These are phyloP conservation scores for Quercus wislizeni DNA, from an alignment of 306 rosid genomes.

Conservation along the genomic window DNA sequence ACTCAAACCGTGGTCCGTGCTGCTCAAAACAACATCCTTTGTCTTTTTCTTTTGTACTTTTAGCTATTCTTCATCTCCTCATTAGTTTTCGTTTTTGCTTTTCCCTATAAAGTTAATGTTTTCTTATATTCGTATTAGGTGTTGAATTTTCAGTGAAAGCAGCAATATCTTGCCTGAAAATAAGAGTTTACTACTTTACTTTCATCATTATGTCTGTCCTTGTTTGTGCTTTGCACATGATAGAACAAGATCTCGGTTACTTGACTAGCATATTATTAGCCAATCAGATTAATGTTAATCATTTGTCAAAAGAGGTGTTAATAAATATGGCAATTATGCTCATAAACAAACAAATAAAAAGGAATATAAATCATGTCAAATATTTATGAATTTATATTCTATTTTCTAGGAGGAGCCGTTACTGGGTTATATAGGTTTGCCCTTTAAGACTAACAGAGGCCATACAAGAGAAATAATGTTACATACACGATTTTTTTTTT, in stretches of 20 bases:
- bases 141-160: conserved; percentile 14
- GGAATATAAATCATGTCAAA: too few relatives aligned
- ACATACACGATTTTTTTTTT: too few relatives aligned
- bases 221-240: not conserved
- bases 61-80: not conserved
- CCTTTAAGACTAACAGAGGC: too few relatives aligned
- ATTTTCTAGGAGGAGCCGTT: too few relatives aligned
- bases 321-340: not conserved
- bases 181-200: conserved; percentile 12
- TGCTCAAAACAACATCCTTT: not conserved
- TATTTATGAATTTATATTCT: too few relatives aligned
- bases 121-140: not conserved
- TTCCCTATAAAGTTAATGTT: not conserved
- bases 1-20: not conserved
- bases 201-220: conserved; percentile 23
- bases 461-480: too few relatives aligned
- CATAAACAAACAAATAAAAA: too few relatives aligned
- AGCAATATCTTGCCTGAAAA: conserved; percentile 12
- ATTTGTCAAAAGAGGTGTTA: conserved; percentile 8
- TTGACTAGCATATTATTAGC: not conserved
- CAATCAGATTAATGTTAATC: not conserved
- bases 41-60: not conserved
- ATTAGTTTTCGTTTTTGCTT: not conserved
- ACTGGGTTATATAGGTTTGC: too few relatives aligned
- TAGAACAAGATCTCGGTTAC: conserved; percentile 2